Percentiles rank a stretch among this genome's conserved stretches.
These are phyloP conservation scores for Fraxinus xanthoxyloides DNA, from an alignment of 305 asterid genomes.

Conservation along the genomic window DNA sequence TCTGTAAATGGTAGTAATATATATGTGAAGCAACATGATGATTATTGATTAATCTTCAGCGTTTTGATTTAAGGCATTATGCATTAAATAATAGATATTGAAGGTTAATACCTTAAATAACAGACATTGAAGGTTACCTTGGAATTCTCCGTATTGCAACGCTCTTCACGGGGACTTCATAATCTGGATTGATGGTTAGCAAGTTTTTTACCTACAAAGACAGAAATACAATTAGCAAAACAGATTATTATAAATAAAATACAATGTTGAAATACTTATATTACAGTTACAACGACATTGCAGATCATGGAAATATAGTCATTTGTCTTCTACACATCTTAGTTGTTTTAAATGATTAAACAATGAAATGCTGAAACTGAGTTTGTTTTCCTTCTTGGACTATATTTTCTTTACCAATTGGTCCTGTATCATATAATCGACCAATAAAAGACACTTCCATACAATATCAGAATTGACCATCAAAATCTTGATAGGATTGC, in stretches of 20 bases:
- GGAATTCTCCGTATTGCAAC: constrained; percentile 72
- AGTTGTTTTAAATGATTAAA: background rate
- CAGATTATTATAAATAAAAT: constrained; percentile 1
- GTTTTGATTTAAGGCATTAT: background rate
- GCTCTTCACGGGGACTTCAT: constrained; percentile 59
- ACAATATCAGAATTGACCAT: background rate
- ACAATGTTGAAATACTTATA: background rate
- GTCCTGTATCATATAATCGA: background rate
- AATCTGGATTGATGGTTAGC: constrained; percentile 67
- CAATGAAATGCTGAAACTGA: background rate
- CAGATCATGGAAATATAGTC: background rate
- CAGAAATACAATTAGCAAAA: background rate
- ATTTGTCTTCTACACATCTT: background rate
- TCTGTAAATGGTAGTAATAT: background rate
- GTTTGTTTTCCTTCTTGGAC: background rate
- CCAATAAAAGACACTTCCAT: background rate
- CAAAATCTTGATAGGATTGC: background rate
- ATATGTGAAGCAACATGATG: background rate
- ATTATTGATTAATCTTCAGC: background rate
- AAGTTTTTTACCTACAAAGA: constrained; percentile 64
- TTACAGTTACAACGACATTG: background rate
- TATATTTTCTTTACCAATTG: too few species aligned
- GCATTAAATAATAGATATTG: background rate
- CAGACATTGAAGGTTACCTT: constrained; percentile 38
- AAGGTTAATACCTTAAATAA: constrained; percentile 9